Percentiles rank a stretch among this genome's conserved stretches.
Conservation (phyloP, 192 early-diverging fungal species). For the Podochytrium sp. region DNA sequence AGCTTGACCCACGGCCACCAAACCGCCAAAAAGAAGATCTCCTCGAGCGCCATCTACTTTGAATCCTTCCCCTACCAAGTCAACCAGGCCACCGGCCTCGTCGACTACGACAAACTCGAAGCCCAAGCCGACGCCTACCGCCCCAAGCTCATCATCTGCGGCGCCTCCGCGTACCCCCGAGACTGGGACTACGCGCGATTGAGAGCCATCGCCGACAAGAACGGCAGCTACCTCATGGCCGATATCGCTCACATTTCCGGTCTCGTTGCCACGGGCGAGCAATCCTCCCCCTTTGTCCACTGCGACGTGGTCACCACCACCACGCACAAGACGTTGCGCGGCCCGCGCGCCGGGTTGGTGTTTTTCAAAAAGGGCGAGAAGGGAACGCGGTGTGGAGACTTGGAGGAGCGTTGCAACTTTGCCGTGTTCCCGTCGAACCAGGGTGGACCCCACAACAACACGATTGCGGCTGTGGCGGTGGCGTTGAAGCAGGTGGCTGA, state of each 20-base stretch:
- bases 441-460: conserved; percentile 99
- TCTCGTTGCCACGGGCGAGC: conserved; percentile 90
- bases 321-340: conserved; percentile 99
- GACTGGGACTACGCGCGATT: conserved; percentile 98
- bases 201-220: conserved; percentile 92
- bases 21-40: conserved; percentile 99
- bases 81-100: conserved; percentile 79
- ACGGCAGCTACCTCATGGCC: conserved; percentile 94
- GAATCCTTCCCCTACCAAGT: conserved; percentile 99
- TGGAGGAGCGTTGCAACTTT: conserved; percentile 95
- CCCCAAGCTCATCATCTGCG: conserved; percentile 98
- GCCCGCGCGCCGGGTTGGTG: conserved; percentile 98
- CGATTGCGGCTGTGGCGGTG: conserved; percentile 97
- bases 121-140: conserved; percentile 92
- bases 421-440: conserved; percentile 99
- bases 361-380: conserved; percentile 93
- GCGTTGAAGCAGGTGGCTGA: conserved; percentile 95
- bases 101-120: conserved; percentile 96
- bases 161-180: conserved; percentile 96
- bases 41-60: conserved; percentile 99
- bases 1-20: conserved; percentile 98
- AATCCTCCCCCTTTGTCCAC: conserved; percentile 90
- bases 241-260: conserved; percentile 99
- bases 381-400: conserved; percentile 66
- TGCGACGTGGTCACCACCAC: conserved; percentile 99